Evolutionary conservation across 2,329 filamentous ascomycete species (phyloP), one percentile per base, ranked within the genome.

Genomic region (Fusarium incarnatum): DNA sequence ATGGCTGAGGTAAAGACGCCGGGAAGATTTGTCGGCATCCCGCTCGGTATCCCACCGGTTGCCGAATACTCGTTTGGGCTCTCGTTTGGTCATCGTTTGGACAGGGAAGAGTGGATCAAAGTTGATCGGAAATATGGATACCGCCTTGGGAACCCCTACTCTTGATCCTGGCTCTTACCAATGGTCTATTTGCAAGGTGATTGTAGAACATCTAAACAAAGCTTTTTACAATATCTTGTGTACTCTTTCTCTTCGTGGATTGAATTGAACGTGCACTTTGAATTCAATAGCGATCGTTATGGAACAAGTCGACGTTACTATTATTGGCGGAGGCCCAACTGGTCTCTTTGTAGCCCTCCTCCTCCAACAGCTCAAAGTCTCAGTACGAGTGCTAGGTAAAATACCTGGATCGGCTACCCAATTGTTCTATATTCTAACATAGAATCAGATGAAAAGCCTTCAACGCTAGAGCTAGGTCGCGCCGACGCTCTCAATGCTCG

Each of bases 401-500:
- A 27, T 27, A 27, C 10, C 2, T 3, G 25, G 25, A 10, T 9
- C 2, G 9, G 9, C 25, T 27, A 10, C 25, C 7, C 25, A 27
- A 27, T 27, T 27, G 10, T 25, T 22, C 5, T 12, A 9, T 13
- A 4, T 7, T 42, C 70, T 11, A 74, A 32, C 22, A 3, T 0
- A 16, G 6, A 45, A 4, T 11, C 3, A 84, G 83, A 83, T 42
- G 79, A 75, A 46, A 83, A 83, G 66, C 67, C 78, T 2, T 75
- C 73, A 0, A 78, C 80, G 1, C 71, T 85, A 6, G 75, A 81
- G 6, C 70, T 84, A 6, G 83, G 83, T 4, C 77, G 83, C 22
- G 83, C 83, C 40, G 83, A 85, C 71, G 83, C 83, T 0, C 75
- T 85, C 56, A 85, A 85, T 42, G 83, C 83, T 8, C 78, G 83